These are phyloP conservation scores for Fusarium fujikuroi DNA, from an alignment of 2,329 filamentous ascomycete genomes.

Conservation along the genomic window DNA sequence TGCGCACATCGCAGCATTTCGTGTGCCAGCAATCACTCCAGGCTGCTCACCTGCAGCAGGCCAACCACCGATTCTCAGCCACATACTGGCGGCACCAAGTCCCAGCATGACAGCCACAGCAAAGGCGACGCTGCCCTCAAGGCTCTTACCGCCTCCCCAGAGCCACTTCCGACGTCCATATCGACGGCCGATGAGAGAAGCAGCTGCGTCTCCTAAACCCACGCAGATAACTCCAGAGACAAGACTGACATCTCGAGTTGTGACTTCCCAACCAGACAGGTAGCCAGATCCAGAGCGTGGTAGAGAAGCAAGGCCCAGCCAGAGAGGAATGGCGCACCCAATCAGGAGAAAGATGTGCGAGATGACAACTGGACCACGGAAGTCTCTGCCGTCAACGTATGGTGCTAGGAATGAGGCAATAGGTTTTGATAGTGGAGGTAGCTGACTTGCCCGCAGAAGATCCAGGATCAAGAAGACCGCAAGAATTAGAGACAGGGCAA, in stretches of 20 bases:
- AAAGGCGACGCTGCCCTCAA: conserved; percentile 89
- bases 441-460: conserved; percentile 86
- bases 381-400: conserved; percentile 93
- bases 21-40: conserved; percentile 53
- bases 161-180: conserved; percentile 92
- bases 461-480: conserved; percentile 90
- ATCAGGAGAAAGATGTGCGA: conserved; percentile 96
- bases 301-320: conserved; percentile 82
- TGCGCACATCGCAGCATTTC: conserved; percentile 79
- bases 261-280: conserved; percentile 79
- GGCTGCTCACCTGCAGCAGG: conserved; percentile 62
- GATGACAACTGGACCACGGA: conserved; percentile 92
- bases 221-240: conserved; percentile 93
- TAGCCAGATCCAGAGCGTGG: conserved; percentile 65
- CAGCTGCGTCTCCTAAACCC: conserved; percentile 93
- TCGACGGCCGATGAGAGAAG: conserved; percentile 86
- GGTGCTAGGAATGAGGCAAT: conserved; percentile 89
- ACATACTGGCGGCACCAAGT: conserved; percentile 74
- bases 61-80: conserved; percentile 83
- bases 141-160: conserved; percentile 95
- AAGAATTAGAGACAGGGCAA: conserved; percentile 83
- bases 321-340: conserved; percentile 93
- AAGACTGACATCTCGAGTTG: conserved; percentile 83
- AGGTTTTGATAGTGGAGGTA: conserved; percentile 88
- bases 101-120: conserved; percentile 81